A percentile compares a stretch with the other conserved stretches of the same genome.
These are phyloP conservation scores for Coemansia sp. DNA, from an alignment of 192 early-diverging fungal species.

Conservation along the genomic window DNA sequence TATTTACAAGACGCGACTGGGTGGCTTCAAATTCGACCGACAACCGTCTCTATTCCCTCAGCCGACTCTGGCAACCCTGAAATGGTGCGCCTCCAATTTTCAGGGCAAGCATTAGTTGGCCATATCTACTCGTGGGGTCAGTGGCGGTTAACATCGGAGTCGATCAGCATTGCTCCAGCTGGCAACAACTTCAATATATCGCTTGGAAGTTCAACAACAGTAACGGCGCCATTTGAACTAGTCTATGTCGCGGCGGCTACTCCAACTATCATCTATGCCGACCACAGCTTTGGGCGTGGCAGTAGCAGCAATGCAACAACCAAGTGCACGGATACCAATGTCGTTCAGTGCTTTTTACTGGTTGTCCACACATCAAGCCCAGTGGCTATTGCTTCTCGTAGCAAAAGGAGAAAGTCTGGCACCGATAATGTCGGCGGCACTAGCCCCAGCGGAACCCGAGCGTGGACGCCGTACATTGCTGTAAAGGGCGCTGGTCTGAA, in stretches of 20 bases:
- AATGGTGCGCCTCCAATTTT: slow-evolving; percentile 3
- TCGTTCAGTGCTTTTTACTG: slow-evolving; percentile 15
- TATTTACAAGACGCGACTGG: slow-evolving; percentile 38
- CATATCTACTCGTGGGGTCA: slow-evolving; percentile 31
- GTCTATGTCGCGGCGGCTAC: slow-evolving; percentile 13
- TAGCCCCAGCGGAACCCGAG: too few species aligned
- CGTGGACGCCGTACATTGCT: background rate
- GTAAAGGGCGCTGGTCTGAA: slow-evolving; percentile 8
- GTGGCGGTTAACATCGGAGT: slow-evolving; percentile 29
- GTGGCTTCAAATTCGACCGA: slow-evolving; percentile 15
- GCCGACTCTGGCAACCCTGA: background rate
- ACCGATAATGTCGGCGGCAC: background rate
- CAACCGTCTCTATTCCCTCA: background rate
- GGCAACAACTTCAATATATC: background rate
- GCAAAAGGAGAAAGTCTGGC: background rate
- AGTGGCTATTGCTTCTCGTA: background rate
- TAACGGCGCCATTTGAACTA: slow-evolving; percentile 6
- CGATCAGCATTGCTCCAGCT: background rate
- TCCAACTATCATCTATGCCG: slow-evolving; percentile 9
- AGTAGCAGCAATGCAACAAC: background rate
- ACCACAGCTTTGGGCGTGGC: slow-evolving; percentile 23
- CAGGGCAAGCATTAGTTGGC: slow-evolving; percentile 30
- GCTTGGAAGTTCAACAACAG: background rate
- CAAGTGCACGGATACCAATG: background rate
- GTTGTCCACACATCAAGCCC: slow-evolving; percentile 18